Evolutionary conservation across 2,329 filamentous ascomycete genomes (phyloP), one percentile per base, ranked within the genome.

Genomic region (Fusarium haematococcum): DNA sequence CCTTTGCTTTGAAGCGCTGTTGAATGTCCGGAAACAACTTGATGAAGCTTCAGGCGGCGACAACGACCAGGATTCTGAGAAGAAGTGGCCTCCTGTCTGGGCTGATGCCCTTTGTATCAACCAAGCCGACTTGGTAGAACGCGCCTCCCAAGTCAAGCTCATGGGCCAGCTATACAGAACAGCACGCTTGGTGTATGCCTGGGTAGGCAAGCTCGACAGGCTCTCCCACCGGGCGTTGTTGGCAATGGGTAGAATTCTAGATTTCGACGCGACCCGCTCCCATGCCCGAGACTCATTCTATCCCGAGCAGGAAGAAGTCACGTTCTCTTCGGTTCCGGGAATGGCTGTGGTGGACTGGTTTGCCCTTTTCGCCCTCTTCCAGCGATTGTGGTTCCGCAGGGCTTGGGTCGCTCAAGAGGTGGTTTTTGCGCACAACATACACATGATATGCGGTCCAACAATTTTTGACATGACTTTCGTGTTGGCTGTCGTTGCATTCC

Each of bases 391-490:
- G 50, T 67, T 60, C 58, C 27, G 45, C 27, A 35, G 65, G 18
- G 30, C 61, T 11, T 67, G 65, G 65, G 37, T 67, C n/a, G 39
- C 30, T n/a, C 65, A 67, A 41, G 58, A 67, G 33, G 35, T 63
- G 11, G 59, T 60, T 13, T 57, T 57, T 57, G 54, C 54, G 20
- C 1, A 5, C n/a, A 25, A 57, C 14, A 27, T 37, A 20, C 7
- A 9, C 2, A 57, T 57, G 54, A 25, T 57, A 20, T 43, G 39
- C n/a, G 39, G 39, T 3, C 39, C 39, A 9, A 43, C 39, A 20
- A 3, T 43, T 20, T 43, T 43, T 11, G n/a, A 43, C 39, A 6
- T 43, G 39, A 43, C 10, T 43, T 43, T 43, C 1, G 39, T 43
- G 0, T 39, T 57, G 8, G 54, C 54, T 11, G 54, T 57, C 14